These are phyloP conservation scores for Pyrus pyrifolia DNA, from an alignment of 306 rosid genomes.

Conservation along the genomic window DNA sequence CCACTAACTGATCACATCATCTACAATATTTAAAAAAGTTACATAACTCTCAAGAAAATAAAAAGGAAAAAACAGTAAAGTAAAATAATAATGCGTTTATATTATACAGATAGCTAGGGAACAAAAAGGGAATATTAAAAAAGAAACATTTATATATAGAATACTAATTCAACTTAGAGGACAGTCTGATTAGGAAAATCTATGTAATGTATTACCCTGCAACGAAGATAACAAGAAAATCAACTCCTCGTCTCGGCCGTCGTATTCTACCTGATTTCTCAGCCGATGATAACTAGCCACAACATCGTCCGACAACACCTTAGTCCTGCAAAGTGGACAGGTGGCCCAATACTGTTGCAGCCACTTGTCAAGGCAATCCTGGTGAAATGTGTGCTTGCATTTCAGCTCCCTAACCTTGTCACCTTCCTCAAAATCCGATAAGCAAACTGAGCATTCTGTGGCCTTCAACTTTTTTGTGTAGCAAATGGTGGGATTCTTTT, in stretches of 20 bases:
- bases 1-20: neutral
- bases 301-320: slow-evolving; percentile 64
- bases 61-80: neutral
- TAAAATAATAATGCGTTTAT: no score
- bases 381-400: slow-evolving; percentile 76
- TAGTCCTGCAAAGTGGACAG: slow-evolving; percentile 83
- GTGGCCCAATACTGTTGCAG: slow-evolving; percentile 63
- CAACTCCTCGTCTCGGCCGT: slow-evolving; percentile 46
- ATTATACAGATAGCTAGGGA: no score
- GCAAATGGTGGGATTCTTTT: slow-evolving; percentile 48
- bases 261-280: slow-evolving; percentile 55
- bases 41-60: neutral
- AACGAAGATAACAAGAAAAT: slow-evolving; percentile 54
- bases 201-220: slow-evolving; percentile 40
- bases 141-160: no score
- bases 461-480: slow-evolving; percentile 16
- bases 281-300: slow-evolving; percentile 42
- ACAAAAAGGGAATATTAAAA: neutral
- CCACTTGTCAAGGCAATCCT: slow-evolving; percentile 81
- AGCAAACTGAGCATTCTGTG: slow-evolving; percentile 69
- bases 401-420: slow-evolving; percentile 56
- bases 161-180: neutral
- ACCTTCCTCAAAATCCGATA: slow-evolving; percentile 70
- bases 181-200: slow-evolving; percentile 33
- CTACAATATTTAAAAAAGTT: neutral